phyloP scores from a whole-genome alignment of 345 rosid species.

The Atalantia buxifolia region DNA sequence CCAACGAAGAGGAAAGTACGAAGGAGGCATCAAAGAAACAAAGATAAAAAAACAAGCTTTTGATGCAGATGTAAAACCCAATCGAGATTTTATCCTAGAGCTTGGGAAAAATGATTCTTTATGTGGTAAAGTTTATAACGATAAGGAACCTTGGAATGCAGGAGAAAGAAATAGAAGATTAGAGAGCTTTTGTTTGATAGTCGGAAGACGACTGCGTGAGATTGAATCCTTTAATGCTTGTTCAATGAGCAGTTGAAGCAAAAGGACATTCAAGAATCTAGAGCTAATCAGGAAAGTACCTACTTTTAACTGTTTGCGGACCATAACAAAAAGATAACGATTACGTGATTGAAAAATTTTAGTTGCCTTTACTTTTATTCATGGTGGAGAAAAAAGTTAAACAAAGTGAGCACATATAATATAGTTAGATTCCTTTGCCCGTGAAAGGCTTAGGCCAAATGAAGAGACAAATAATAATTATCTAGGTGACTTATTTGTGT shows the following conservation, averaged over 20 bases:
- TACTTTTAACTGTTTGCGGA: constrained; percentile 8
- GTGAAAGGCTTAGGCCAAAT: constrained; percentile 11
- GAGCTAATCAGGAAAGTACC: neutral
- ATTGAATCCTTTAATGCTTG: neutral
- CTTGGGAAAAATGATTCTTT: neutral
- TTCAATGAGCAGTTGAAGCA: neutral
- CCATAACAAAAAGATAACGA: constrained; percentile 15
- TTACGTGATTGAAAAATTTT: constrained; percentile 8
- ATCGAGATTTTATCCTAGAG: neutral
- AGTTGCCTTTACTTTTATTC: neutral
- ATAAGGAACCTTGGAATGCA: constrained; percentile 13
- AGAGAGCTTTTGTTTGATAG: neutral
- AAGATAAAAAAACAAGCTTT: neutral
- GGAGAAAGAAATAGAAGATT: neutral
- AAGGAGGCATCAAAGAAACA: constrained; percentile 52
- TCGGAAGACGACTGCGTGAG: neutral
- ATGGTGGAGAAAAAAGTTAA: constrained; percentile 27
- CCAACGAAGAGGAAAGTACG: constrained; percentile 91
- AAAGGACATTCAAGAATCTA: neutral
- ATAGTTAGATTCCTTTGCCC: constrained; percentile 17
- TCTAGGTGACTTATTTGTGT: neutral
- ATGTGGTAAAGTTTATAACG: neutral
- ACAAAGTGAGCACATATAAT: neutral
- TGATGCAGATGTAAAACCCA: neutral
- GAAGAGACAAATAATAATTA: neutral